Evolutionary conservation across 768 basidiomycete genomes (phyloP), one percentile per base, ranked within the genome.

Genomic region (Favolaschia claudopus): DNA sequence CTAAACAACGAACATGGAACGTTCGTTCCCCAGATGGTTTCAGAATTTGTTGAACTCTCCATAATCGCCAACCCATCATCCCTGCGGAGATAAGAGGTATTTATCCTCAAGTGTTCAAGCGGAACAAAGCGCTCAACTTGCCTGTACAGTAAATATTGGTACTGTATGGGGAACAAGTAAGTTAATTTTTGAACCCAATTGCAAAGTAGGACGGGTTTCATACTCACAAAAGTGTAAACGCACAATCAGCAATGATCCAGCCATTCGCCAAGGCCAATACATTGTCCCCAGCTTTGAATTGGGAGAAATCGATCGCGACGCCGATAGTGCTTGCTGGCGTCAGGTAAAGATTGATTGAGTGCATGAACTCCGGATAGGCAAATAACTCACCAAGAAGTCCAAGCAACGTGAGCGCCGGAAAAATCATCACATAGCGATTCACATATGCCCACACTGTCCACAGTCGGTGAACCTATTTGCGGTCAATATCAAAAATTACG

Each of bases 111-210:
- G n/a, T 8, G 43, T 24, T 2, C 7, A 22, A 7, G 6, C 0
- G 24, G 0, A 14, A 19, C 15, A 7, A 4, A 13, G n/a, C 0
- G 19, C n/a, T n/a, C n/a, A 55, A 31, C 1, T 24, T 31, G 3
- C 58, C 44, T 40, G 58, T 59, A 13, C 58, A 59, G 37, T 59
- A 59, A 3, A 59, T 28, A n/a, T 53, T 59, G 9, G 58, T 53
- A 14, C 44, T 47, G 24, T 3, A 27, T 4, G 3, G 13, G 8
- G 10, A 17, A 28, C 10, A 39, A 17, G 28, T 20, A n/a, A 14
- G 24, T 3, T 5, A 10, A 32, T 2, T n/a, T n/a, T n/a, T n/a
- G n/a, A n/a, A n/a, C n/a, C n/a, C n/a, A n/a, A n/a, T n/a, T n/a
- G n/a, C n/a, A n/a, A 25, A 1, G 15, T 2, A 15, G 15, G 4